A percentile compares a stretch with the other conserved stretches of the same genome.
Conservation (phyloP, 306 rosid genomes). For the Oemleria cerasiformis region DNA sequence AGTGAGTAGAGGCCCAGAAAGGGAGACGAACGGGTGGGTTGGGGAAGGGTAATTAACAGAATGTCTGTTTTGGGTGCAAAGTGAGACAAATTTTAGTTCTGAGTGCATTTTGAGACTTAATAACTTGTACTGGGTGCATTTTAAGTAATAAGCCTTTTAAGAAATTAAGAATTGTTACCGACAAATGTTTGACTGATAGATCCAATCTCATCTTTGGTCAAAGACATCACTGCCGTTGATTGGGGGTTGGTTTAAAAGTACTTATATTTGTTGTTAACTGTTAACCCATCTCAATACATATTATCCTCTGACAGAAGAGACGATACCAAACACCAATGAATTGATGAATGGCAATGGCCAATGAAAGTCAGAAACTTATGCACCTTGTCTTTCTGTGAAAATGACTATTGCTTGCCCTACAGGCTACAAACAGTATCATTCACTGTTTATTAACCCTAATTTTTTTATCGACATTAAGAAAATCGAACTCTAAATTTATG, state of each 20-base stretch:
- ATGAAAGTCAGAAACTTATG: conserved; percentile 1
- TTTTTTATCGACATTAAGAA: too few species aligned
- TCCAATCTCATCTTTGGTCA: not conserved
- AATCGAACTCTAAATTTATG: too few species aligned
- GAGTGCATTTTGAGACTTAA: too few species aligned
- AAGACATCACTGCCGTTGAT: not conserved
- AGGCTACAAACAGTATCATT: not conserved
- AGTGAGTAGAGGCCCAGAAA: too few species aligned
- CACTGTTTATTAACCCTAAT: too few species aligned
- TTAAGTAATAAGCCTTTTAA: too few species aligned
- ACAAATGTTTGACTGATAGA: not conserved
- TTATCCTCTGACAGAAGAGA: not conserved
- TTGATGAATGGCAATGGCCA: conserved; percentile 2
- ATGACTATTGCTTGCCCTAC: not conserved
- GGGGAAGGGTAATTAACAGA: too few species aligned
- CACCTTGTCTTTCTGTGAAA: not conserved
- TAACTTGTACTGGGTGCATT: too few species aligned
- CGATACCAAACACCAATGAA: not conserved
- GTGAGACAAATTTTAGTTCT: too few species aligned
- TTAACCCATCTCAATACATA: not conserved
- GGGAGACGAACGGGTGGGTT: too few species aligned
- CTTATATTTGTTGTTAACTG: not conserved
- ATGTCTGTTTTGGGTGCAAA: too few species aligned
- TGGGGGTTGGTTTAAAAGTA: not conserved
- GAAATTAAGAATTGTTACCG: too few species aligned